Base-by-base conservation (phyloP, 2,329 filamentous ascomycete species). In the Exophiala dermatitidis region DNA sequence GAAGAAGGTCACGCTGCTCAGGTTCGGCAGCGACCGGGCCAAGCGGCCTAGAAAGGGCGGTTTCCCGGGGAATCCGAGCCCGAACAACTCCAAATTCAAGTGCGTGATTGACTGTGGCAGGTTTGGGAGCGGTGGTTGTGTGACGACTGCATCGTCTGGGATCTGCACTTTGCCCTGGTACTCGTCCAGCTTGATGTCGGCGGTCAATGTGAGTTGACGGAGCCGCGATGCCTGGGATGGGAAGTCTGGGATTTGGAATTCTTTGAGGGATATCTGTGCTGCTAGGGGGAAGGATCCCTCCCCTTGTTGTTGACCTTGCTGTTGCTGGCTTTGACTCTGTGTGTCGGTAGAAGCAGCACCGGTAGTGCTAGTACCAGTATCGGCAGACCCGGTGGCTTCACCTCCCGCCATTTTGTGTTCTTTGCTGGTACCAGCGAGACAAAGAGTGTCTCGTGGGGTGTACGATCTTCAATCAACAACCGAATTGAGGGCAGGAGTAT, bases 1-100 rank as follows among this genome's bases (percentile, higher is more conserved):
- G 59, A 75, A 77, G 1, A 76, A 58, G 0, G 74, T 74, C 19
- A 77, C 57, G 42, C 64, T 68, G 54, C 69, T 72, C 29, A 76
- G 56, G 10, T 72, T 69, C 2, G 69, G 69, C 1, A 77, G 60
- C 2, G 66, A 59, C n/a, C 66, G 62, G 4, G 69, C 68, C 3
- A 77, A 63, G 1, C 64, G 61, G 5, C 62, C 66, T 9, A 77
- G 65, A 61, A 75, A 77, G 7, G 68, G 69, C 0, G 69, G 67
- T 5, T 48, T 56, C 4, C 58, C 57, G 5, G 68, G 72, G 60
- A 75, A 77, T 33, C 74, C 74, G 4, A 76, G 64, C 8, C 68
- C 68, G 67, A 77, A 77, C 30, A 75, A 67, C 59, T 77, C 74
- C 40, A 77, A 69, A 0, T 73, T 75, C 1, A 77, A 64, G 51